Evolutionary conservation across 371 early-diverging fungal genomes (phyloP).

Genomic region (Mortierella sp.): DNA sequence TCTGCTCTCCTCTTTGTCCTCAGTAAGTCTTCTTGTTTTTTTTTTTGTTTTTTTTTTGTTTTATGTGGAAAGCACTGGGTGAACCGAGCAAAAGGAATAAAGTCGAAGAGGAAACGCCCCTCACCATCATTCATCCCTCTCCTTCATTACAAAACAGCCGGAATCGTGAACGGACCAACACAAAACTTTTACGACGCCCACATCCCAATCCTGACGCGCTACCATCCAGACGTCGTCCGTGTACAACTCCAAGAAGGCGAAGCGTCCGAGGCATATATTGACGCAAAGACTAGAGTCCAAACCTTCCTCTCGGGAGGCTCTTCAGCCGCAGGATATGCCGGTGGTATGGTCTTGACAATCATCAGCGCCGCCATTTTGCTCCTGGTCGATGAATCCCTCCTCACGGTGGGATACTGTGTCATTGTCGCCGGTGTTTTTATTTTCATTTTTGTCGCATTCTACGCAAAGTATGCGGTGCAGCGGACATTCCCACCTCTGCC

Average conservation of each 20-base stretch:
- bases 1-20: conserved; percentile 19
- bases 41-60: not conserved
- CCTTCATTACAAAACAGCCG: conserved; percentile 21
- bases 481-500: conserved; percentile 49
- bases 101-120: not conserved
- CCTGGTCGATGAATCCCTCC: conserved; percentile 20
- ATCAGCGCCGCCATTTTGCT: conserved; percentile 33
- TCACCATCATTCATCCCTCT: not conserved
- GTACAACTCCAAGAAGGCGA: conserved; percentile 24
- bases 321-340: conserved; percentile 44
- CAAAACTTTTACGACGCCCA: conserved; percentile 72
- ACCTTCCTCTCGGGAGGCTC: conserved; percentile 52
- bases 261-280: conserved; percentile 28
- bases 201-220: conserved; percentile 65
- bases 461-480: conserved; percentile 28
- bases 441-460: conserved; percentile 18
- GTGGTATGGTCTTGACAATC: conserved; percentile 37
- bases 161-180: conserved; percentile 59
- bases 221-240: conserved; percentile 61
- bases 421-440: conserved; percentile 30
- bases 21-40: conserved; percentile 13
- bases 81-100: not conserved
- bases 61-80: not conserved
- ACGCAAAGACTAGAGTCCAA: conserved; percentile 35
- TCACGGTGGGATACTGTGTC: conserved; percentile 42